Evolutionary conservation across 306 rosid species (phyloP), one percentile per base, ranked within the genome.

Genomic region (Urtica urens): DNA sequence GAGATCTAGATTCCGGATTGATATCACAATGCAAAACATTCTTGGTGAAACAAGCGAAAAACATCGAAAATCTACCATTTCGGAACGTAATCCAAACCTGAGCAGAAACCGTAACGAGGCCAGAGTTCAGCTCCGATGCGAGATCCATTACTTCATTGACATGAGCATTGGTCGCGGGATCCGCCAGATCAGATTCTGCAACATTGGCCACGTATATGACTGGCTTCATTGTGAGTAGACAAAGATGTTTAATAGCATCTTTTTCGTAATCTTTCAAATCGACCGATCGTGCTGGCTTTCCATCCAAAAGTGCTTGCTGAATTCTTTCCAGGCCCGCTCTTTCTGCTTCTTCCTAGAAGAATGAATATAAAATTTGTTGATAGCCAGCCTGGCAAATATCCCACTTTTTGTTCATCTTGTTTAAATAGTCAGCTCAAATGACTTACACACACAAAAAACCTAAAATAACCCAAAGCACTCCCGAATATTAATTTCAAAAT

Each of bases 141-240:
- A 77, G 82, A 68, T 54, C 42, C 66, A 50, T 71, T 57, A 90
- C 94, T 43, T 78, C 79, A 45, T 59, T 73, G 58, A 90, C 87
- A 38, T 66, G 71, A 53, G 64, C 56, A 51, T 84, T 84, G 60
- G 33, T 66, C 65, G 64, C 66, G 51, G 95, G 84, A 65, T 81
- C 82, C 16, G 94, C 81, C 25, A 90, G 65, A 64, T 90, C 95
- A 59, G 97, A 60, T 66, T 90, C 95, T 2, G 94, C 92, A 64
- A 90, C 95, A 72, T 90, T 90, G 18, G 97, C 95, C 31, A 90
- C 94, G 65, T 79, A 84, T 46, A 75, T 84, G 29, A 77, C 29
- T 29, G 97, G 97, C 56, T 90, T 90, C 95, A 81, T 81, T 54
- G 97, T 84, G 23, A 90, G 86, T 69, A 90, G 67, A 80, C 92